These are phyloP conservation scores for Mucor mucedo DNA, from an alignment of 371 early-diverging fungal genomes.

Conservation along the genomic window DNA sequence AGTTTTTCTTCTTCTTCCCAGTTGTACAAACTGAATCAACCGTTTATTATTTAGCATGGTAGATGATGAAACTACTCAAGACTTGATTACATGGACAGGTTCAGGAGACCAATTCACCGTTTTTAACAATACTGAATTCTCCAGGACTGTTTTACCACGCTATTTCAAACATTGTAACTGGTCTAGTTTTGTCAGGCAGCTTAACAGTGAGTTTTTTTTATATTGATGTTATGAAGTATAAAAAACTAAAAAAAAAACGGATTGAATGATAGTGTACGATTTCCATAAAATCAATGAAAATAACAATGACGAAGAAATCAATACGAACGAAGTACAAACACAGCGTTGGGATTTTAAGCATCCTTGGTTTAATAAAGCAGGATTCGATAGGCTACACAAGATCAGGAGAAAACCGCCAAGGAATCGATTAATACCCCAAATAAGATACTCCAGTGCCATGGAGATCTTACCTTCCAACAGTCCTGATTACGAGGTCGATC, in stretches of 20 bases:
- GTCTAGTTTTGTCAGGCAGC: slow-evolving; percentile 36
- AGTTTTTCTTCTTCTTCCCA: not conserved
- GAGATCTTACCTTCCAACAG: slow-evolving; percentile 10
- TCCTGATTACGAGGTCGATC: slow-evolving; percentile 11
- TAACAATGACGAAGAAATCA: slow-evolving; percentile 10
- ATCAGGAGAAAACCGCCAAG: slow-evolving; percentile 27
- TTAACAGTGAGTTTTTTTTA: slow-evolving; percentile 27
- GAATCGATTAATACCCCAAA: slow-evolving; percentile 22
- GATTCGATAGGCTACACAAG: slow-evolving; percentile 20
- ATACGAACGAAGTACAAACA: not conserved
- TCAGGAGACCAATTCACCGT: slow-evolving; percentile 32
- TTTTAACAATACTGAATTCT: slow-evolving; percentile 29
- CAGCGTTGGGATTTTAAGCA: slow-evolving; percentile 34
- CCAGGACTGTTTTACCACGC: slow-evolving; percentile 26
- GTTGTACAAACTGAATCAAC: not conserved
- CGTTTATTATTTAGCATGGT: slow-evolving; percentile 22
- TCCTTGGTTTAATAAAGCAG: slow-evolving; percentile 21
- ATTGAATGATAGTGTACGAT: slow-evolving; percentile 28
- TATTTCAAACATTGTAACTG: slow-evolving; percentile 40
- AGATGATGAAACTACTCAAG: slow-evolving; percentile 21
- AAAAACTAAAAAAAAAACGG: not conserved
- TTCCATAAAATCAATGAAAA: slow-evolving; percentile 34
- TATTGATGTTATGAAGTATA: not conserved
- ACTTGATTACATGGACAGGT: slow-evolving; percentile 30
- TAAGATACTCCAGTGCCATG: slow-evolving; percentile 26